Evolutionary conservation across 352 stramenopile species (phyloP).

Genomic region (Phytophthora pini): DNA sequence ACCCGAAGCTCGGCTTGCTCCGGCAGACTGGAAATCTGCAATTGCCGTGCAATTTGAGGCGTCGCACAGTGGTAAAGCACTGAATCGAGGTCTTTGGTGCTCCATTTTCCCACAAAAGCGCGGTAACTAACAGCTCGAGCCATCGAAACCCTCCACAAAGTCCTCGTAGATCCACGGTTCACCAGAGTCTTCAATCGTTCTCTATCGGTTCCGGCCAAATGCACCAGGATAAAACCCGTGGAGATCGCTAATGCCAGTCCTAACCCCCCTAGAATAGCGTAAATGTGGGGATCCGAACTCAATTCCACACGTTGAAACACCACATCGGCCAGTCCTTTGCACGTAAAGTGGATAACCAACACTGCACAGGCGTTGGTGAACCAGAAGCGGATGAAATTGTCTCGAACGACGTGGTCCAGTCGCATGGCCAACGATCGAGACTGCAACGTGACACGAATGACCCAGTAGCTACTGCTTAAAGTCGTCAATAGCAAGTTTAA

Average conservation of each 20-base stretch:
- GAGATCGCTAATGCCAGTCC: conserved; percentile 34
- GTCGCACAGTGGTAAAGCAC: conserved; percentile 36
- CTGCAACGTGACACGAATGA: conserved; percentile 47
- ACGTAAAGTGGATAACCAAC: conserved; percentile 40
- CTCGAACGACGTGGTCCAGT: conserved; percentile 28
- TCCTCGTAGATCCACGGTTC: not conserved
- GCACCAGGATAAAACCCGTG: conserved; percentile 30
- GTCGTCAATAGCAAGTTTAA: conserved; percentile 39
- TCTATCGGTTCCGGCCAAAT: conserved; percentile 14
- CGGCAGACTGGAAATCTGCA: conserved; percentile 31
- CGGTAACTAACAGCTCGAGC: conserved; percentile 22
- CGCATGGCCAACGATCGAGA: conserved; percentile 31
- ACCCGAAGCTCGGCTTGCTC: conserved; percentile 3
- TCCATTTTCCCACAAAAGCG: conserved; percentile 30
- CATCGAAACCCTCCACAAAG: not conserved
- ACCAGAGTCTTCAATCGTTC: not conserved
- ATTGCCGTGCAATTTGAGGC: conserved; percentile 31
- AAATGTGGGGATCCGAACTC: conserved; percentile 43
- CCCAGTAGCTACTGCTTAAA: conserved; percentile 47
- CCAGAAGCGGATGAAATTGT: conserved; percentile 38
- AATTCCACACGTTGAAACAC: conserved; percentile 34
- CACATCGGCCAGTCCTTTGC: conserved; percentile 31
- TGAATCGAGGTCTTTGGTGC: conserved; percentile 22
- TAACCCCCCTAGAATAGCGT: conserved; percentile 38
- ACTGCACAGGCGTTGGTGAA: conserved; percentile 24